phyloP scores from a whole-genome alignment of 352 stramenopile species.

The Phytopythium vexans region DNA sequence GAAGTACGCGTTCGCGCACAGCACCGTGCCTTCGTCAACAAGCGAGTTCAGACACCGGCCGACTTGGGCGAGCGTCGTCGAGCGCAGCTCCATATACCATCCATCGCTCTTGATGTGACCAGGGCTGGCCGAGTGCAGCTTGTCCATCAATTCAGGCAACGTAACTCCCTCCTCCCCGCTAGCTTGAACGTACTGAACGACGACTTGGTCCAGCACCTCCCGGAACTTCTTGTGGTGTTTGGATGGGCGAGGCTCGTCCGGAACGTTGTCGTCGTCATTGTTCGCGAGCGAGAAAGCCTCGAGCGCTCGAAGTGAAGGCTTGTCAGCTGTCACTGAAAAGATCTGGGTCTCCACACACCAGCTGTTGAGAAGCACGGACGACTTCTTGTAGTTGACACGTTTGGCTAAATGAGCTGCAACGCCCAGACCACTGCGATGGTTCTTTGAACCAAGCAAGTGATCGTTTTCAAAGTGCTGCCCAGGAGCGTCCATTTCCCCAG shows the following conservation, averaged over 20 bases:
- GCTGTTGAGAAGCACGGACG: slow-evolving; percentile 55
- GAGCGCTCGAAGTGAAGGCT: slow-evolving; percentile 19
- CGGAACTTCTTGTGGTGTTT: slow-evolving; percentile 19
- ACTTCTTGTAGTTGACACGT: slow-evolving; percentile 54
- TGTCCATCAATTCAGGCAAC: slow-evolving; percentile 22
- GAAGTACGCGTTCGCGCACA: slow-evolving; percentile 71
- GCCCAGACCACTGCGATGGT: slow-evolving; percentile 49
- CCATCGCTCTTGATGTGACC: neutral
- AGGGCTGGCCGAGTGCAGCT: slow-evolving; percentile 7
- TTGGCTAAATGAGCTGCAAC: slow-evolving; percentile 74
- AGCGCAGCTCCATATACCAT: slow-evolving; percentile 1
- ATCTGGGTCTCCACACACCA: slow-evolving; percentile 76
- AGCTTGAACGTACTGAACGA: slow-evolving; percentile 29
- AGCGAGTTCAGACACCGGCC: slow-evolving; percentile 34
- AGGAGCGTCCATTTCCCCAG: slow-evolving; percentile 4
- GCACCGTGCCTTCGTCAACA: slow-evolving; percentile 45
- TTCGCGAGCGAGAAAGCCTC: slow-evolving; percentile 56
- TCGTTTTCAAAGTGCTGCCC: slow-evolving; percentile 16
- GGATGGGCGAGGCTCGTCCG: slow-evolving; percentile 17
- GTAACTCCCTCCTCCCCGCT: slow-evolving; percentile 45
- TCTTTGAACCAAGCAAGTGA: slow-evolving; percentile 59
- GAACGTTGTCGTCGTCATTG: slow-evolving; percentile 12
- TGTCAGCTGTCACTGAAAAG: slow-evolving; percentile 38
- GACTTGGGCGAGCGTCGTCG: slow-evolving; percentile 14
- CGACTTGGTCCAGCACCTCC: slow-evolving; percentile 13